Conservation (phyloP, 116 monocot genomes). For the Posidonia oceanica region DNA sequence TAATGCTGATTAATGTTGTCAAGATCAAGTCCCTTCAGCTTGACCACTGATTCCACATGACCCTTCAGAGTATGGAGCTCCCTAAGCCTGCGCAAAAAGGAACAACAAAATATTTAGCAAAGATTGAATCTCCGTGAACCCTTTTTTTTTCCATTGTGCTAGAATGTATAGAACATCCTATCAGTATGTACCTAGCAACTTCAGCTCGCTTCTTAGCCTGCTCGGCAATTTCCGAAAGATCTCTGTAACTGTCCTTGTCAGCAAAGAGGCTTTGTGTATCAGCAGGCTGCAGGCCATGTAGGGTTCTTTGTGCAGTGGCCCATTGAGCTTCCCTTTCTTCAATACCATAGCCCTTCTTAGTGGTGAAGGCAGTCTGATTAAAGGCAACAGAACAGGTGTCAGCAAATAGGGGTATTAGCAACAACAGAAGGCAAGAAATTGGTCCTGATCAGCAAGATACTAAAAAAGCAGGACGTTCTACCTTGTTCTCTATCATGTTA, state of each 20-base stretch:
- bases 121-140: constrained; percentile 31
- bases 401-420: not conserved
- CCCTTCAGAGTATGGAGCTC: constrained; percentile 69
- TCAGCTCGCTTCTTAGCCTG: constrained; percentile 86
- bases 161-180: not conserved
- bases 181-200: constrained; percentile 54
- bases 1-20: constrained; percentile 59
- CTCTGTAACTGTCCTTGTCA: constrained; percentile 83
- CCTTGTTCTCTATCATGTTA: constrained; percentile 70
- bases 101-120: constrained; percentile 3
- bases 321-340: constrained; percentile 92
- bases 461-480: constrained; percentile 1
- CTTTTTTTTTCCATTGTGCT: no score
- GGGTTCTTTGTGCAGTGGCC: constrained; percentile 88
- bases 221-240: constrained; percentile 92
- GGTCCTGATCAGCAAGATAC: not conserved
- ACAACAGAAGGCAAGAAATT: not conserved
- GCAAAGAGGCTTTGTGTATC: constrained; percentile 42
- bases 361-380: constrained; percentile 77
- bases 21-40: constrained; percentile 75
- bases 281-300: constrained; percentile 76
- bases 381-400: not conserved
- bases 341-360: constrained; percentile 92
- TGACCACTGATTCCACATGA: constrained; percentile 68
- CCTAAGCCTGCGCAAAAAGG: constrained; percentile 31